These are phyloP conservation scores for Tylopilus plumbeoviolaceoides DNA, from an alignment of 768 basidiomycete species.

Conservation along the genomic window DNA sequence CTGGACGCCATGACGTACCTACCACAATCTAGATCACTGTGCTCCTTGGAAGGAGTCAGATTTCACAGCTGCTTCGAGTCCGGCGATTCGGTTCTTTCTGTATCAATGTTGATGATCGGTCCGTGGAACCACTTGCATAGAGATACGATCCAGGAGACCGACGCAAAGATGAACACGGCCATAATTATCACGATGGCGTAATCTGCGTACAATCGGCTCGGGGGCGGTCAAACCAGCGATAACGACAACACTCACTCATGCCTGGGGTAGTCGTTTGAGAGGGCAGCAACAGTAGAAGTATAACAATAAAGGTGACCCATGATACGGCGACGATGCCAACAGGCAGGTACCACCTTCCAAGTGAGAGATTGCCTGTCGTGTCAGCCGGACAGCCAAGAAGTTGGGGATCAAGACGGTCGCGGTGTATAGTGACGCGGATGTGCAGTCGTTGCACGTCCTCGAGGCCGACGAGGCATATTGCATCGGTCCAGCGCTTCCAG, in stretches of 20 bases:
- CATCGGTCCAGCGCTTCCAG: slow-evolving; percentile 86
- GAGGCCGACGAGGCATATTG: slow-evolving; percentile 90
- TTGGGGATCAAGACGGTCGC: slow-evolving; percentile 90
- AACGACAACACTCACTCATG: slow-evolving; percentile 52
- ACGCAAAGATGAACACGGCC: slow-evolving; percentile 61
- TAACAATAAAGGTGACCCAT: slow-evolving; percentile 61
- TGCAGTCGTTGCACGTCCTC: slow-evolving; percentile 74
- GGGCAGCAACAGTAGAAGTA: slow-evolving; percentile 57
- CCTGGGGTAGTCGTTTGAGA: slow-evolving; percentile 37
- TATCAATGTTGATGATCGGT: slow-evolving; percentile 51
- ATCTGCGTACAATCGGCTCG: slow-evolving; percentile 37
- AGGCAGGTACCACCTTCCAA: slow-evolving; percentile 59
- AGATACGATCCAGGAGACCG: slow-evolving; percentile 60
- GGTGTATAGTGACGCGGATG: slow-evolving; percentile 87
- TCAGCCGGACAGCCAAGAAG: slow-evolving; percentile 85
- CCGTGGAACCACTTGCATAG: slow-evolving; percentile 71
- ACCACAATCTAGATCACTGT: not conserved
- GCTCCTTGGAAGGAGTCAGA: not conserved
- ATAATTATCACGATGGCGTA: slow-evolving; percentile 65
- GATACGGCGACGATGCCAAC: slow-evolving; percentile 57
- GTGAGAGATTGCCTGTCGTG: slow-evolving; percentile 83
- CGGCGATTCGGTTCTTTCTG: not conserved
- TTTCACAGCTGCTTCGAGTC: slow-evolving; percentile 12
- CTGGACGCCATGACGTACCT: not conserved
- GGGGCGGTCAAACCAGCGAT: not conserved